Evolutionary conservation across 805 yeast genomes (phyloP), one percentile per base, ranked within the genome.

Genomic region (Debaryomyces castellii): DNA sequence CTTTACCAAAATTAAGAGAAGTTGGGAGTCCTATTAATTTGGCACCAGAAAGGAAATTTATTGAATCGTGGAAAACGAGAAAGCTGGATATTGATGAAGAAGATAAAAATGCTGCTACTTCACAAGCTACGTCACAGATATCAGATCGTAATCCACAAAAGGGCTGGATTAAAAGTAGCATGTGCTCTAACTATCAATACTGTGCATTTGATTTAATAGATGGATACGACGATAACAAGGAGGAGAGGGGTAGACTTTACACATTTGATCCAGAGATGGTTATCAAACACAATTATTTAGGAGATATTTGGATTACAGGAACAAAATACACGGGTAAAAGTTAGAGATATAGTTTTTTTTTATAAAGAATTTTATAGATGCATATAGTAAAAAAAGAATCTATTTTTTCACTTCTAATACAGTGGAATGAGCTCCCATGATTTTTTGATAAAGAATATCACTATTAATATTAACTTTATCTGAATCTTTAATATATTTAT

Each of bases 111-210:
- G 49, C 48, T 30, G 24, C 22, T 18, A 35, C 22, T 4, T 12
- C 38, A 18, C 4, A 12, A 5, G 10, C 14, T 14, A 30, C 34
- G 7, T 30, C 34, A 18, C 60, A 59, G 27, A 53, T 62, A 8
- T 48, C 44, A 7, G 53, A 49, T 4, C 61, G 61, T 46, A 59
- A 53, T 17, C 77, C 76, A 0, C 76, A 68, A 45, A 69, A 69
- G 41, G 76, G 76, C 5, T 72, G 77, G 77, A 59, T 70, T 22
- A 69, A 69, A 46, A 65, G 55, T 40, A 53, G 58, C 0, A 46
- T 61, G 17, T 72, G 77, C 50, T 45, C 58, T 10, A 66, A 66
- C 11, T 71, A 72, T 48, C 55, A 62, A 39, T 70, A 72, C 41
- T 72, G 77, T 55, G 76, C 74, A 0, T 72, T 66, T 49, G 63